phyloP scores from a whole-genome alignment of 805 yeast species.

The Grigorovia humatica region DNA sequence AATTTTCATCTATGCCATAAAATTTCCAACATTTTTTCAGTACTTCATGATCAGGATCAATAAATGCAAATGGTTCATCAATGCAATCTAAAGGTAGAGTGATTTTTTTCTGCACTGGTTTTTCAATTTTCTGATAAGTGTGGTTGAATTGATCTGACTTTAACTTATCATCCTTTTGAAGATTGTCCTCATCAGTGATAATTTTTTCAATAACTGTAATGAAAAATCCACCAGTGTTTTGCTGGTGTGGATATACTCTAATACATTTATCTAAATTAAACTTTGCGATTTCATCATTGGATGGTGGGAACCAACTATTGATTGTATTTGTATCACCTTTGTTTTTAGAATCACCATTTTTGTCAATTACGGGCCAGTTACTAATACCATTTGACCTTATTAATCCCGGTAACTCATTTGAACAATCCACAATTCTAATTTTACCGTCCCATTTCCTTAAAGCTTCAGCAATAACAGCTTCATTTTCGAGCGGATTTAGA shows the following conservation, averaged over 20 bases:
- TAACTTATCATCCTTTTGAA: too few relatives aligned
- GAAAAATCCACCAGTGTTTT: constrained; percentile 96
- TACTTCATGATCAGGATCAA: constrained; percentile 55
- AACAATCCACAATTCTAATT: constrained; percentile 60
- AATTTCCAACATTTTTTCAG: constrained; percentile 74
- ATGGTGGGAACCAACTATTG: constrained; percentile 68
- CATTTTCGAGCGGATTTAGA: constrained; percentile 90
- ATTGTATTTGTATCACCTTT: constrained; percentile 36
- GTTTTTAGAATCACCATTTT: constrained; percentile 55
- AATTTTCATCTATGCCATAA: constrained; percentile 60
- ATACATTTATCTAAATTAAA: constrained; percentile 70
- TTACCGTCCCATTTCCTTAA: constrained; percentile 67
- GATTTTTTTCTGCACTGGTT: constrained; percentile 35
- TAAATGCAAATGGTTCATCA: constrained; percentile 87
- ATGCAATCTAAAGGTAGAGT: constrained; percentile 84
- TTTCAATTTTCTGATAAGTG: constrained; percentile 24
- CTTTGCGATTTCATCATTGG: constrained; percentile 53
- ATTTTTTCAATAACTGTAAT: constrained; percentile 79
- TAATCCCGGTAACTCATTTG: constrained; percentile 64
- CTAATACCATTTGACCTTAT: constrained; percentile 63
- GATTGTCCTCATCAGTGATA: constrained; percentile 6
- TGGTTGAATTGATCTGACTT: too few relatives aligned
- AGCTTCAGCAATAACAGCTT: constrained; percentile 91
- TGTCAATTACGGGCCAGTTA: constrained; percentile 77
- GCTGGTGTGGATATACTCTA: constrained; percentile 96